Conservation (phyloP, 805 yeast species). For the Metschnikowia sp. region DNA sequence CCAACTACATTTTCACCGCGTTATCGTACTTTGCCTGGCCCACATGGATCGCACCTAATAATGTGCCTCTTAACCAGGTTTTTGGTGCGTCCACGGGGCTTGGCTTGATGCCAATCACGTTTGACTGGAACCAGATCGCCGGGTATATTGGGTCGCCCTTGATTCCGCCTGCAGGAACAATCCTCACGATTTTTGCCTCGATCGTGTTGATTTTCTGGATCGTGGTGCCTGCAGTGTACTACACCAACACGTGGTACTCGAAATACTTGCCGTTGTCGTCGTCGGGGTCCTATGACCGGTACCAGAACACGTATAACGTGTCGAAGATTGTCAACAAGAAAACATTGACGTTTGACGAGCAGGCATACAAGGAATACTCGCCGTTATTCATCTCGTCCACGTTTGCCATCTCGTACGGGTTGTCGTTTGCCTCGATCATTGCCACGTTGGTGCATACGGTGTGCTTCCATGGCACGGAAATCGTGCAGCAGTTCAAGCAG, state of each 20-base stretch:
- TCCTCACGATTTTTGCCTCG: conserved; percentile 40
- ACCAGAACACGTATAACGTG: conserved; percentile 49
- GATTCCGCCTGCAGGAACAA: conserved; percentile 56
- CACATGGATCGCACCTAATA: conserved; percentile 63
- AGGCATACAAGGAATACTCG: conserved; percentile 54
- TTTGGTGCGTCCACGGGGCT: conserved; percentile 62
- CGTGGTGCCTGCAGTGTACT: conserved; percentile 50
- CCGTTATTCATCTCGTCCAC: conserved; percentile 61
- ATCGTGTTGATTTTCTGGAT: conserved; percentile 46
- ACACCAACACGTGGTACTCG: conserved; percentile 56
- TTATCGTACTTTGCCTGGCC: conserved; percentile 61
- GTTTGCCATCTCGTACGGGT: conserved; percentile 57
- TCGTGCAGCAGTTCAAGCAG: conserved; percentile 29
- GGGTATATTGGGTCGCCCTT: conserved; percentile 59
- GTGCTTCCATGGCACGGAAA: conserved; percentile 55
- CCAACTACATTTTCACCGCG: conserved; percentile 49
- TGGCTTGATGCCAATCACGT: conserved; percentile 62
- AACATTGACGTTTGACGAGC: conserved; percentile 41
- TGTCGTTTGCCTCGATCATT: conserved; percentile 56
- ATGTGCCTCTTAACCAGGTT: conserved; percentile 57
- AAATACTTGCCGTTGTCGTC: conserved; percentile 57
- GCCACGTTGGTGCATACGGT: conserved; percentile 57
- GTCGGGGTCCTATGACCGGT: conserved; percentile 49
- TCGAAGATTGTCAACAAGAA: conserved; percentile 40
- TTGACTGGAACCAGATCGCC: conserved; percentile 66